A percentile compares a stretch with the other conserved stretches of the same genome.
Evolutionary conservation across 805 yeast genomes (phyloP).

Genomic region (Wickerhamiella azymoides): DNA sequence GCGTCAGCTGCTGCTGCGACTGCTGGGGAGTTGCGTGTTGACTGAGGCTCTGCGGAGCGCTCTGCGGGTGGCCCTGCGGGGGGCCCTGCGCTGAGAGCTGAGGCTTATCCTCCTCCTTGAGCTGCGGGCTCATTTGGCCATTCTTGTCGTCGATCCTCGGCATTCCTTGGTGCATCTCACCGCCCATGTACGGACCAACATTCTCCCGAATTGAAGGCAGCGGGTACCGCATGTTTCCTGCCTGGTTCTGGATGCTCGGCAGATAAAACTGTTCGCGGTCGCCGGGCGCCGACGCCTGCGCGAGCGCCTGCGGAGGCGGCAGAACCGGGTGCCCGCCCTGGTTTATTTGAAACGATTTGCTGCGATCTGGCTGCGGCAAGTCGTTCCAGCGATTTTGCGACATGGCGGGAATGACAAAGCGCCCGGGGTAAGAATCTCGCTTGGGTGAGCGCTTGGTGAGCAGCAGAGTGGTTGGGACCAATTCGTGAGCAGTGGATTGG

Average conservation of each 20-base stretch:
- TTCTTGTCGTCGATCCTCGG: slow-evolving; percentile 7
- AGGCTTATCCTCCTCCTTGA: not conserved
- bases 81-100: slow-evolving; percentile 13
- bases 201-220: slow-evolving; percentile 22
- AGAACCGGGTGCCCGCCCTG: slow-evolving; percentile 24
- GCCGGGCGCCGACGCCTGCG: slow-evolving; percentile 10
- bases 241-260: slow-evolving; percentile 13
- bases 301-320: slow-evolving; percentile 21
- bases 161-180: slow-evolving; percentile 7
- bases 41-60: slow-evolving; percentile 13
- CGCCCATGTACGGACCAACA: slow-evolving; percentile 1
- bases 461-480: not conserved
- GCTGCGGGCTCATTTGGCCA: not conserved
- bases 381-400: slow-evolving; percentile 12
- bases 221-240: slow-evolving; percentile 18
- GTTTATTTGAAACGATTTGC: slow-evolving; percentile 10
- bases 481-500: no score
- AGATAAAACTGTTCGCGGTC: slow-evolving; percentile 7
- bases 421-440: not conserved
- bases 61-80: slow-evolving; percentile 14
- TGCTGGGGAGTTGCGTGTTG: not conserved
- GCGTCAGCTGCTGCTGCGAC: slow-evolving; percentile 3
- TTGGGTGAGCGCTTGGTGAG: not conserved
- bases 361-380: slow-evolving; percentile 12
- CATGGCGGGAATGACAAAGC: slow-evolving; percentile 7